phyloP scores from a whole-genome alignment of 2,329 filamentous ascomycete species.

The Teratosphaeria pseudoeucalypti region DNA sequence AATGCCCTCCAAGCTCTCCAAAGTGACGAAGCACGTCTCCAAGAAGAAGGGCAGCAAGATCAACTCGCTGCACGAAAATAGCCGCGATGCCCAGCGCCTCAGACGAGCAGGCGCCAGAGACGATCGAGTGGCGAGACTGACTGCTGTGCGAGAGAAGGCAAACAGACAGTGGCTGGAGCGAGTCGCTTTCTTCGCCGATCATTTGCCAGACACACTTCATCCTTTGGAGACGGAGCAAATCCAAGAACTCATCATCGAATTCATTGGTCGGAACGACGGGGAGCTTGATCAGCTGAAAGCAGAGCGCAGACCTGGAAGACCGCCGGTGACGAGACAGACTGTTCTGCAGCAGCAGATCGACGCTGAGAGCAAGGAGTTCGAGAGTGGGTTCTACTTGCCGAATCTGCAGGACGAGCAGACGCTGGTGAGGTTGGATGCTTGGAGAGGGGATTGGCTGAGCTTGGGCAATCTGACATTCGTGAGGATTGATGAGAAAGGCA shows the following conservation, averaged over 20 bases:
- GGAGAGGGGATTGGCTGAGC: conserved; percentile 77
- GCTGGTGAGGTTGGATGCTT: conserved; percentile 54
- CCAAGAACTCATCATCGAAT: conserved; percentile 39
- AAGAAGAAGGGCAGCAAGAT: conserved; percentile 75
- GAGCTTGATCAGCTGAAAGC: conserved; percentile 57
- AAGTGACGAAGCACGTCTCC: conserved; percentile 79
- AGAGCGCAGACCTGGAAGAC: conserved; percentile 65
- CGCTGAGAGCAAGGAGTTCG: conserved; percentile 66
- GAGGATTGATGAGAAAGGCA: conserved; percentile 57
- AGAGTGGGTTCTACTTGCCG: conserved; percentile 76
- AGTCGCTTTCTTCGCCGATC: conserved; percentile 57
- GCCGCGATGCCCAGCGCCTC: conserved; percentile 72
- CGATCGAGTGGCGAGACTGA: conserved; percentile 66
- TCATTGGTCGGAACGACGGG: conserved; percentile 55
- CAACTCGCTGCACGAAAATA: conserved; percentile 74
- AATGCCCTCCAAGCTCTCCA: conserved; percentile 67
- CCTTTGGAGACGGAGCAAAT: conserved; percentile 31
- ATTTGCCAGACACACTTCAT: conserved; percentile 24
- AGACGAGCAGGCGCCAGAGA: conserved; percentile 72
- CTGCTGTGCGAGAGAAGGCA: conserved; percentile 57
- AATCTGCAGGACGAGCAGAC: conserved; percentile 62
- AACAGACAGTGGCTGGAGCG: conserved; percentile 57
- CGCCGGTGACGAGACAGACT: conserved; percentile 67
- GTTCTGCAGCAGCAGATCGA: conserved; percentile 61
- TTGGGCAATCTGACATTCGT: conserved; percentile 68